phyloP scores from a whole-genome alignment of 192 early-diverging fungal genomes.

The Gorgonomyces haynaldii region DNA sequence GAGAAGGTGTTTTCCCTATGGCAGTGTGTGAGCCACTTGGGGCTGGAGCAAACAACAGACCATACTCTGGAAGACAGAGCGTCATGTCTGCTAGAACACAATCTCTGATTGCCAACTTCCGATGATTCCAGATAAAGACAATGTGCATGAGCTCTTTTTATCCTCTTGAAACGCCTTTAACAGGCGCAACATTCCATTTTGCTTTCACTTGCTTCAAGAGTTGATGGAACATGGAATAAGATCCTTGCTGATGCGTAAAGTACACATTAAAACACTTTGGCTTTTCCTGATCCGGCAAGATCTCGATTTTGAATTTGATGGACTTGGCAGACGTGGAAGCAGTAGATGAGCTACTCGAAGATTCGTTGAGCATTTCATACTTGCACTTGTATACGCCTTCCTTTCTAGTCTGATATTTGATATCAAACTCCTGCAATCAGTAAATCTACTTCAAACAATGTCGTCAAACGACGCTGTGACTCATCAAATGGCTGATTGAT shows the following conservation, averaged over 20 bases:
- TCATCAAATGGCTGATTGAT: no score
- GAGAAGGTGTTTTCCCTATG: slow-evolving; percentile 9
- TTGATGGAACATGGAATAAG: not conserved
- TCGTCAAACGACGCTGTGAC: no score
- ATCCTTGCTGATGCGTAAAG: slow-evolving; percentile 37
- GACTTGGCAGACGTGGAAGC: slow-evolving; percentile 8
- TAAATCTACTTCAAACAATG: no score
- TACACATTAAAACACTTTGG: slow-evolving; percentile 8
- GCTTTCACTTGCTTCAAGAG: not conserved
- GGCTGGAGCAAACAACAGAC: not conserved
- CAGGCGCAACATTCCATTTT: no score
- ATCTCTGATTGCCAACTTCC: not conserved
- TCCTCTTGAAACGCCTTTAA: not conserved
- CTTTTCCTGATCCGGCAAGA: slow-evolving; percentile 6
- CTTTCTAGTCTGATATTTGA: no score
- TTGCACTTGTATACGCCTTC: no score
- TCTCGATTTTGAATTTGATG: slow-evolving; percentile 34
- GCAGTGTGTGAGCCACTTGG: slow-evolving; percentile 6
- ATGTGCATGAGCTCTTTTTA: not conserved
- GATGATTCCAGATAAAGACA: not conserved
- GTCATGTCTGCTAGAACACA: slow-evolving; percentile 8
- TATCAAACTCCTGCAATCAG: no score
- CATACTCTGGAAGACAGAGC: not conserved
- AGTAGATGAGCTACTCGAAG: no score
- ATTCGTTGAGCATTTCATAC: no score